Percentiles rank a stretch among this genome's conserved stretches.
Conservation (phyloP, 257 asterid genomes). For the Pogostemon cablin region DNA sequence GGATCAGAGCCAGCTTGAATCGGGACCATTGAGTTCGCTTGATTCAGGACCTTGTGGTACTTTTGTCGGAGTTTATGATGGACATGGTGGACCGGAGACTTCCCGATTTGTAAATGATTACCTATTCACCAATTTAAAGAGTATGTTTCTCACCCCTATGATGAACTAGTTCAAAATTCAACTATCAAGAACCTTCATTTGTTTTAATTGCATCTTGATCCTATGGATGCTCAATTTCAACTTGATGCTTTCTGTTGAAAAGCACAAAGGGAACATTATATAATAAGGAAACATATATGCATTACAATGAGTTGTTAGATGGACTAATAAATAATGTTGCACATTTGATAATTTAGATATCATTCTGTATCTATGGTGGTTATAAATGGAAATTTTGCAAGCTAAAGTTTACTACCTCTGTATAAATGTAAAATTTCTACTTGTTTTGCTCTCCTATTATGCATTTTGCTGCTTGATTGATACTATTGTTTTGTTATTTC, state of each 20-base stretch:
- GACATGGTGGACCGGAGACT: constrained; percentile 99
- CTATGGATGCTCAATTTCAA: no score
- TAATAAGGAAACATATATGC: background rate
- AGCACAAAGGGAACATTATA: background rate
- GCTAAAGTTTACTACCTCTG: constrained; percentile 3
- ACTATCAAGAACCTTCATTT: background rate
- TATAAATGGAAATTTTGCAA: background rate
- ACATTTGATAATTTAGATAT: background rate
- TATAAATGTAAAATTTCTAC: background rate
- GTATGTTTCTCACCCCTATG: constrained; percentile 51
- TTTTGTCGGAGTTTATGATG: constrained; percentile 90
- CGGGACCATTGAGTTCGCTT: constrained; percentile 71
- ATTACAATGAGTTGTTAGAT: background rate
- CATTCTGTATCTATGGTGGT: background rate
- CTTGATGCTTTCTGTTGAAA: no score
- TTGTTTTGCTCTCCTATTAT: constrained; percentile 1
- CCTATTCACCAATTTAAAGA: constrained; percentile 74
- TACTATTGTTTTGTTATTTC: background rate
- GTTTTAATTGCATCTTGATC: constrained; percentile 14
- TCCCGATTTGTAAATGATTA: constrained; percentile 71
- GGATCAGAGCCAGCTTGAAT: constrained; percentile 94
- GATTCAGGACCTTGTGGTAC: constrained; percentile 86
- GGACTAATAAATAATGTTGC: background rate
- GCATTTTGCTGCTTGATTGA: background rate
- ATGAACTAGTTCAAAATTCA: background rate